Evolutionary conservation across 352 stramenopile species (phyloP).

Genomic region (Globisporangium uncinulatum): DNA sequence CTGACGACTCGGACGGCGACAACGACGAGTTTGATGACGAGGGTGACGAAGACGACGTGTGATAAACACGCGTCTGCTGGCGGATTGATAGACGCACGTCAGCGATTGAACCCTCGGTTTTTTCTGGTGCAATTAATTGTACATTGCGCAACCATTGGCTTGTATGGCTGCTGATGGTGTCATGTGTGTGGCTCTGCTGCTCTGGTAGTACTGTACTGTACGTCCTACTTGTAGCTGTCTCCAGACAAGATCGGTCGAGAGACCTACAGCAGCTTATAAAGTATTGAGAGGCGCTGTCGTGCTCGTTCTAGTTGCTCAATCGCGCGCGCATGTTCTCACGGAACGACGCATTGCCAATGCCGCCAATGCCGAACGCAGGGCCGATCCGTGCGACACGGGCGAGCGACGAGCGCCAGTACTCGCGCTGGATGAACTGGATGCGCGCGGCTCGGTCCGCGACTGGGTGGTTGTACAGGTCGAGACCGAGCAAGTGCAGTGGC

Average conservation of each 20-base stretch:
- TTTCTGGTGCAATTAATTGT: no score
- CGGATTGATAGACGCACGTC: not conserved
- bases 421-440: slow-evolving; percentile 60
- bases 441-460: slow-evolving; percentile 26
- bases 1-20: slow-evolving; percentile 8
- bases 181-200: not conserved
- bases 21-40: no score
- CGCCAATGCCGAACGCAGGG: slow-evolving; percentile 86
- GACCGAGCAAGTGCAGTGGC: slow-evolving; percentile 80
- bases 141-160: not conserved
- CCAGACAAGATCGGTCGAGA: not conserved
- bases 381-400: slow-evolving; percentile 85
- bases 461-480: slow-evolving; percentile 89
- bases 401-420: slow-evolving; percentile 80
- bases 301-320: slow-evolving; percentile 21
- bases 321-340: slow-evolving; percentile 35
- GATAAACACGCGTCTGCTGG: not conserved
- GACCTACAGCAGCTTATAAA: not conserved
- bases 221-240: no score
- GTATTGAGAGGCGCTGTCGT: not conserved
- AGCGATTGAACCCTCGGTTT: no score
- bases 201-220: not conserved
- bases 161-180: no score
- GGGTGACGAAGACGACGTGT: slow-evolving; percentile 11
- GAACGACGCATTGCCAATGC: slow-evolving; percentile 81